Conservation (phyloP, 805 yeast species). For the Lipomyces orientalis region DNA sequence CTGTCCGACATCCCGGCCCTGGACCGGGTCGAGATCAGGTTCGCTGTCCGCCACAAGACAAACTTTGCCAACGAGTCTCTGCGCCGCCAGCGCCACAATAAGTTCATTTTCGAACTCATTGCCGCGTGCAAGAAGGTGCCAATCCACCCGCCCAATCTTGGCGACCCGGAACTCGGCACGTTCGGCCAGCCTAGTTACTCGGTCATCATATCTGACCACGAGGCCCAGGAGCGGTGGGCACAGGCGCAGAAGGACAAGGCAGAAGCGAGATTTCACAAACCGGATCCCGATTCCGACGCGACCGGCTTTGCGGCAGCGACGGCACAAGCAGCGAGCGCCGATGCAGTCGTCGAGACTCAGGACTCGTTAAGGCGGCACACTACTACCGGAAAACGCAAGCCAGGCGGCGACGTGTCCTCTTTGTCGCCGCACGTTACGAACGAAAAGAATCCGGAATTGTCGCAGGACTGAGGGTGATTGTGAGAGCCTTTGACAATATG, state of each 20-base stretch:
- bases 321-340: too few species aligned
- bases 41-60: slow-evolving; percentile 43
- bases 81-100: slow-evolving; percentile 24
- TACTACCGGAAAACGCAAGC: not conserved
- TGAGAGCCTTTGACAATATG: too few species aligned
- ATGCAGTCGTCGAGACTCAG: not conserved
- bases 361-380: not conserved
- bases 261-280: not conserved
- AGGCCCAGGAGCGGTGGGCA: slow-evolving; percentile 8
- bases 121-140: slow-evolving; percentile 20
- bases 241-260: not conserved
- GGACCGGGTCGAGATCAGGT: slow-evolving; percentile 43
- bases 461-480: not conserved
- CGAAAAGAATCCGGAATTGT: not conserved
- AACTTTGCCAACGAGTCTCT: slow-evolving; percentile 45
- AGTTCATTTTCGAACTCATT: slow-evolving; percentile 23
- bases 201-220: slow-evolving; percentile 6
- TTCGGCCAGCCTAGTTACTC: slow-evolving; percentile 14
- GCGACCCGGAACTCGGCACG: slow-evolving; percentile 26
- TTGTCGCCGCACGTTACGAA: not conserved
- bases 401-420: not conserved
- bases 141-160: slow-evolving; percentile 28
- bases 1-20: slow-evolving; percentile 46
- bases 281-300: too few species aligned
- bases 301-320: too few species aligned